These are phyloP conservation scores for Chenopodium album DNA, from an alignment of 148 eudicot genomes.

Conservation along the genomic window DNA sequence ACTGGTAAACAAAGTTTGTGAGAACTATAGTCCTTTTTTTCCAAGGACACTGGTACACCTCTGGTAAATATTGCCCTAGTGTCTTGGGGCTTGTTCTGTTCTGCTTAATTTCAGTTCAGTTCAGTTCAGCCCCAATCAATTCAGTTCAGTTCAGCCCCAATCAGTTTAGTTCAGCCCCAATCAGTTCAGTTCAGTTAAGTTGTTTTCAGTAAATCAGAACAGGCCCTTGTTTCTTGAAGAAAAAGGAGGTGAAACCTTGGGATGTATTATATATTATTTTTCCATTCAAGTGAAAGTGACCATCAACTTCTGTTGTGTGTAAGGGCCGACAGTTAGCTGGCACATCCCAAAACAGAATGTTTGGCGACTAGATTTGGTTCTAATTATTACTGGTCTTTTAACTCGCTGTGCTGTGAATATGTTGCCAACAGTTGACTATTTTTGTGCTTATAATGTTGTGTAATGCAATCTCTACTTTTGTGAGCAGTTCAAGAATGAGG, in stretches of 20 bases:
- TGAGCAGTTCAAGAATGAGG: conserved; percentile 54
- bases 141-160: too few relatives aligned
- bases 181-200: too few relatives aligned
- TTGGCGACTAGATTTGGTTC: not conserved
- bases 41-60: not conserved
- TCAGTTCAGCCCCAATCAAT: too few relatives aligned
- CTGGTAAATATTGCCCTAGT: not conserved
- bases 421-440: not conserved
- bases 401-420: not conserved
- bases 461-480: not conserved
- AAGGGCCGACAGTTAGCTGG: not conserved
- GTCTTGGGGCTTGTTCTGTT: too few relatives aligned
- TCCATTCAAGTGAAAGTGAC: not conserved
- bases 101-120: too few relatives aligned
- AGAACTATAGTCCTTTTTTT: not conserved
- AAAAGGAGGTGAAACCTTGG: not conserved
- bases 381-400: not conserved
- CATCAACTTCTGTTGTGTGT: not conserved
- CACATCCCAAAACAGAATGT: not conserved
- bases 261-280: not conserved
- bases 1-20: not conserved
- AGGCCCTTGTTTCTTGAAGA: not conserved
- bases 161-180: too few relatives aligned
- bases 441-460: not conserved
- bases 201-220: too few relatives aligned